Base-by-base conservation (phyloP, 768 basidiomycete genomes). In the Mycena olivaceomarginata region DNA sequence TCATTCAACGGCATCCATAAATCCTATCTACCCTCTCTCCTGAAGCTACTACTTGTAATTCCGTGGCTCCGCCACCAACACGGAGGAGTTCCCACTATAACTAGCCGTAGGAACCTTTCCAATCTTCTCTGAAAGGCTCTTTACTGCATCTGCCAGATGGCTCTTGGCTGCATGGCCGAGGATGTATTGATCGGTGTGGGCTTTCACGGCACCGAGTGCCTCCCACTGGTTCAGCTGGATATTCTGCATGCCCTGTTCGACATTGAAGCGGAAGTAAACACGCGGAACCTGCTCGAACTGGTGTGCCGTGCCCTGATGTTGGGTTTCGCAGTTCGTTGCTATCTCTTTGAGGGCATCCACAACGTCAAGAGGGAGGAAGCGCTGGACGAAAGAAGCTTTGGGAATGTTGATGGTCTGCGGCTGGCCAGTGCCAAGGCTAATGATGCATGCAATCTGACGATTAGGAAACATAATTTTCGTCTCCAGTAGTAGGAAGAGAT, bases 201-300 rank as follows among this genome's bases (percentile, higher is more conserved):
- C 53, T 9, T 20, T 16, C 7, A 69, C 67, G 4, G 57, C 67
- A 12, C 12, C 5, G 2, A 69, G 56, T 15, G n/a, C 18, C 0
- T 59, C 67, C 67, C 67, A 69, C 12, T 40, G 10, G 4, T 9
- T 40, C 2, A 69, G n/a, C 56, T 22, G n/a, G 41, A 69, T 69
- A 45, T 13, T 16, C 41, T 69, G 67, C 67, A 69, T 69, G 2
- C 67, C 67, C 39, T 43, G 67, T 4, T 69, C 67, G 11, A 69
- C 56, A 15, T 69, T 69, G n/a, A 69, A 69, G 11, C 67, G 67
- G 40, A 69, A 69, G 41, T 69, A 69, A 20, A 69, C 67, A 13
- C 20, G 37, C 3, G 20, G 53, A 4, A 7, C 13, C 13, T 25
- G 10, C 4, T 5, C n/a, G 13, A 69, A 69, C 20, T 40, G 40